phyloP scores from a whole-genome alignment of 805 yeast species.

The Ogataea ganodermae region DNA sequence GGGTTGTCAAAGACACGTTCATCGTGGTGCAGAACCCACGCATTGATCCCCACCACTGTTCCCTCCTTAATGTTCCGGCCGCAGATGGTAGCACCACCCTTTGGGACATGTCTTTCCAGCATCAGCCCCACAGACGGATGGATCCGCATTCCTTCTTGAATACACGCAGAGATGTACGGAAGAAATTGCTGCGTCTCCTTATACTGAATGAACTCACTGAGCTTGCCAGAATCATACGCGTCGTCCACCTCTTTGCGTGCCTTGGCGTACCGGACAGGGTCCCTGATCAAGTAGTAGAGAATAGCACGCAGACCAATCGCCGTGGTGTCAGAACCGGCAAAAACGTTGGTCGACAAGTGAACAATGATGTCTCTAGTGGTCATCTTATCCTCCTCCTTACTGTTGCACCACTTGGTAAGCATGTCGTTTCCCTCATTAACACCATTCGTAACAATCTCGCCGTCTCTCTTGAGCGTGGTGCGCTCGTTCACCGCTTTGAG shows the following conservation, averaged over 20 bases:
- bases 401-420: slow-evolving; percentile 23
- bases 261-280: slow-evolving; percentile 29
- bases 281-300: slow-evolving; percentile 41
- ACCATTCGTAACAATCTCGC: slow-evolving; percentile 20
- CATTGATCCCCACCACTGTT: slow-evolving; percentile 43
- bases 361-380: slow-evolving; percentile 21
- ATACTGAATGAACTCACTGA: slow-evolving; percentile 30
- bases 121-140: slow-evolving; percentile 21
- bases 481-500: slow-evolving; percentile 18
- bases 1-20: slow-evolving; percentile 41
- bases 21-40: slow-evolving; percentile 44
- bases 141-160: slow-evolving; percentile 38
- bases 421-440: slow-evolving; percentile 19
- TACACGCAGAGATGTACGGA: slow-evolving; percentile 42
- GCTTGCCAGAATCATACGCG: slow-evolving; percentile 28
- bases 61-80: slow-evolving; percentile 36
- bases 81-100: slow-evolving; percentile 16
- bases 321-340: slow-evolving; percentile 51
- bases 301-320: slow-evolving; percentile 44
- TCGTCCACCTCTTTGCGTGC: slow-evolving; percentile 37
- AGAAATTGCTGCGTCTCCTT: slow-evolving; percentile 39
- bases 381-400: slow-evolving; percentile 20
- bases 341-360: slow-evolving; percentile 36
- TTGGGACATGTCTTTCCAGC: slow-evolving; percentile 22
- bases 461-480: slow-evolving; percentile 18